A percentile compares a stretch with the other conserved stretches of the same genome.
Conservation (phyloP, 176 grass and related monocot genomes). For the Luzula sylvatica region DNA sequence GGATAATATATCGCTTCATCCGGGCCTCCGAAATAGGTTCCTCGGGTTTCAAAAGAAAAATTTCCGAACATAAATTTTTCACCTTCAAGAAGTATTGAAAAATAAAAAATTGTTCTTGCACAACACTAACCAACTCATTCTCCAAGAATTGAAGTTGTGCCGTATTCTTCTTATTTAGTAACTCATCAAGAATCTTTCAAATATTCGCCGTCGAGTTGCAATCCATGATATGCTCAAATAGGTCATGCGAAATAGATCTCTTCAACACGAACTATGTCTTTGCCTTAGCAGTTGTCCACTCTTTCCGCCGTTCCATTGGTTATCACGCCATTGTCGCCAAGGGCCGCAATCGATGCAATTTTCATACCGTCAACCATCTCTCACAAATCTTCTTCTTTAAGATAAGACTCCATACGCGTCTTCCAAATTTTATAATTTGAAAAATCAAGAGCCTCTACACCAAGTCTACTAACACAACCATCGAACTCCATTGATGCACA, state of each 20-base stretch:
- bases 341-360: no score
- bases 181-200: not conserved
- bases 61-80: not conserved
- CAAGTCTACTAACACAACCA: no score
- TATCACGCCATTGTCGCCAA: no score
- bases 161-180: not conserved
- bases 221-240: not conserved
- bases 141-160: not conserved
- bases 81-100: conserved; percentile 11
- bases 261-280: no score
- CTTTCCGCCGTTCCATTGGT: no score
- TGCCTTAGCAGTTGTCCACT: no score
- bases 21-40: not conserved
- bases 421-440: no score
- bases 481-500: no score
- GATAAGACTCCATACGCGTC: no score
- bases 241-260: not conserved
- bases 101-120: not conserved
- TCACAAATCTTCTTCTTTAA: no score
- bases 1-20: conserved; percentile 1
- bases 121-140: not conserved
- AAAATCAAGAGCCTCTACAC: no score
- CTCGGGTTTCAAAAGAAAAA: not conserved
- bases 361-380: no score
- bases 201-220: not conserved